Conservation (phyloP, 176 grass and related monocot genomes). For the Triticum timopheevii region DNA sequence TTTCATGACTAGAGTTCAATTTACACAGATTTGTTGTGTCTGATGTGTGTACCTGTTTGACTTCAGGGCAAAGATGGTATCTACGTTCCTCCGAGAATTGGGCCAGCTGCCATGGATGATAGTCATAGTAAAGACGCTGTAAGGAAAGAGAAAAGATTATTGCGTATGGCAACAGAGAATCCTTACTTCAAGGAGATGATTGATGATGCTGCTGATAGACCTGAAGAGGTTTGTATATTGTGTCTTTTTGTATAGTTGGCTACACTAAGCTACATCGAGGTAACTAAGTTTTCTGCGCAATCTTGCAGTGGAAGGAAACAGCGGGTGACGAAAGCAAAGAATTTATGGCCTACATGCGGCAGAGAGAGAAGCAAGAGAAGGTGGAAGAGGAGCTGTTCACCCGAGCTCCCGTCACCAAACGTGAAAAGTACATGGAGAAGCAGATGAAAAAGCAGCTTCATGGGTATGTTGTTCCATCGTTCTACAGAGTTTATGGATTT, state of each 20-base stretch:
- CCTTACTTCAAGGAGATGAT: slow-evolving; percentile 70
- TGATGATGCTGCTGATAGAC: slow-evolving; percentile 64
- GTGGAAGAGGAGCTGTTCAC: slow-evolving; percentile 83
- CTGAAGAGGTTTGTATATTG: slow-evolving; percentile 77
- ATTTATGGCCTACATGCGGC: slow-evolving; percentile 54
- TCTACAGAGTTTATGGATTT: background rate
- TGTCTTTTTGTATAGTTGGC: slow-evolving; percentile 5
- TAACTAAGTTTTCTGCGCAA: background rate
- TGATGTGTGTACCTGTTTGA: slow-evolving; percentile 26
- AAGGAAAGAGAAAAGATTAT: slow-evolving; percentile 70
- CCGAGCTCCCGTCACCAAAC: slow-evolving; percentile 74
- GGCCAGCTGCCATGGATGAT: slow-evolving; percentile 49
- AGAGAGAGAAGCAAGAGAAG: slow-evolving; percentile 62
- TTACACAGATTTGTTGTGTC: background rate
- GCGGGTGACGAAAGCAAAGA: slow-evolving; percentile 85
- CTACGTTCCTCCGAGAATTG: slow-evolving; percentile 77
- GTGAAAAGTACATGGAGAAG: slow-evolving; percentile 70
- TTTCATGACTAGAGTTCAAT: background rate
- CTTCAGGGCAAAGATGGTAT: slow-evolving; percentile 66
- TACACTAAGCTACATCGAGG: background rate
- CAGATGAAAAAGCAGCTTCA: slow-evolving; percentile 61
- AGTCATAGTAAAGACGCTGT: slow-evolving; percentile 63
- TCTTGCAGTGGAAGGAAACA: slow-evolving; percentile 70
- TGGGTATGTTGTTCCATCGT: slow-evolving; percentile 48
- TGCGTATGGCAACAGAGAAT: slow-evolving; percentile 59